phyloP scores from a whole-genome alignment of 2,329 filamentous ascomycete genomes.

The Aspergillus sergii region DNA sequence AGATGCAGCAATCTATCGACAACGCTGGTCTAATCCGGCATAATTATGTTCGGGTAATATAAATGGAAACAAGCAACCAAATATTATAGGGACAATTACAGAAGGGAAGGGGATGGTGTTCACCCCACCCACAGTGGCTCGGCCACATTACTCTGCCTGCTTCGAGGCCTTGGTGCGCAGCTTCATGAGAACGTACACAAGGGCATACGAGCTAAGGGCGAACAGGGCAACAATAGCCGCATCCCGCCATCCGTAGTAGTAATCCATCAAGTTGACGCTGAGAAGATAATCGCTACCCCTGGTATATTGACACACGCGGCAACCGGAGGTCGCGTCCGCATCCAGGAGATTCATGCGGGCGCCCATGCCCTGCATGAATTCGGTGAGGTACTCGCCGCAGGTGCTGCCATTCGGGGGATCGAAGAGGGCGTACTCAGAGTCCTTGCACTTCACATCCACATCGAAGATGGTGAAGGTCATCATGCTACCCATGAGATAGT shows the following conservation, averaged over 20 bases:
- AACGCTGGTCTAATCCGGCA: background rate
- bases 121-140: background rate
- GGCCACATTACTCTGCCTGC: constrained; percentile 30
- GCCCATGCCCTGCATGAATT: constrained; percentile 54
- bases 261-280: constrained; percentile 61
- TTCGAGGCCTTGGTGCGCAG: constrained; percentile 39
- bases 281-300: constrained; percentile 61
- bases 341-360: constrained; percentile 58
- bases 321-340: constrained; percentile 57
- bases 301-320: constrained; percentile 64
- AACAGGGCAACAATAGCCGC: constrained; percentile 62
- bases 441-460: constrained; percentile 26
- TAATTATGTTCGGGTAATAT: background rate
- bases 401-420: constrained; percentile 48
- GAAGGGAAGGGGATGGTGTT: background rate
- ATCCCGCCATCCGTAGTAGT: constrained; percentile 68
- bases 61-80: background rate
- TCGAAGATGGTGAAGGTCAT: constrained; percentile 29
- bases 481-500: constrained; percentile 33
- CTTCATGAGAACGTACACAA: constrained; percentile 47
- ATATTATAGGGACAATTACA: background rate
- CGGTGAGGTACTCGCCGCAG: constrained; percentile 60
- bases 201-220: constrained; percentile 54
- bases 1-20: background rate
- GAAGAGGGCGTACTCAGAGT: constrained; percentile 29